A percentile compares a stretch with the other conserved stretches of the same genome.
Evolutionary conservation across 305 asterid species (phyloP).

Genomic region (Ajuga reptans): DNA sequence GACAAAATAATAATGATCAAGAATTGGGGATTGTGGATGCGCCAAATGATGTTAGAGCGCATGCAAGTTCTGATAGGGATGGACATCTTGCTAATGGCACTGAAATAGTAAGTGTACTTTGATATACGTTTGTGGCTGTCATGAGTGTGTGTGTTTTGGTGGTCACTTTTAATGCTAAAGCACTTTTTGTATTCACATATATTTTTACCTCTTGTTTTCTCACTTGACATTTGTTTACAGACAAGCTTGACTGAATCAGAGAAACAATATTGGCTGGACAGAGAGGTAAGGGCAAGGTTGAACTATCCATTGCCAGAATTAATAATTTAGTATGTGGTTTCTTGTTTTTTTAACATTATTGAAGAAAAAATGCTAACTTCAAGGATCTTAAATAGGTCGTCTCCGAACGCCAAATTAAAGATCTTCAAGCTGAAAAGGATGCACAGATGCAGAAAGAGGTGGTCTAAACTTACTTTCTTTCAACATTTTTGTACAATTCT

Average conservation of each 20-base stretch:
- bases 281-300: constrained; percentile 38
- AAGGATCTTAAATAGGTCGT: constrained; percentile 35
- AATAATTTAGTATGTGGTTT: neutral
- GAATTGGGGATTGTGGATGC: constrained; percentile 19
- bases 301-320: constrained; percentile 4
- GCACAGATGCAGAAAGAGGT: constrained; percentile 50
- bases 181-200: neutral
- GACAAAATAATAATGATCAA: constrained; percentile 19
- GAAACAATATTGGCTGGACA: constrained; percentile 32
- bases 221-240: constrained; percentile 21
- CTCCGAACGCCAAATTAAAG: constrained; percentile 37
- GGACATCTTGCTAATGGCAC: constrained; percentile 25
- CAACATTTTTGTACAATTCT: neutral
- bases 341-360: neutral
- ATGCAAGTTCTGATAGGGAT: constrained; percentile 22
- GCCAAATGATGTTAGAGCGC: constrained; percentile 21
- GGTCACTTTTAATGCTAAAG: neutral
- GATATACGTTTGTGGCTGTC: neutral
- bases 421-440: constrained; percentile 40
- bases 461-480: neutral
- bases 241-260: constrained; percentile 30
- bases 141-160: neutral
- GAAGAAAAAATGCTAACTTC: constrained; percentile 18
- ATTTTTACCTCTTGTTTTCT: neutral
- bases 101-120: constrained; percentile 29